Conservation (phyloP, 148 eudicot species). For the Polygonum maritimum region DNA sequence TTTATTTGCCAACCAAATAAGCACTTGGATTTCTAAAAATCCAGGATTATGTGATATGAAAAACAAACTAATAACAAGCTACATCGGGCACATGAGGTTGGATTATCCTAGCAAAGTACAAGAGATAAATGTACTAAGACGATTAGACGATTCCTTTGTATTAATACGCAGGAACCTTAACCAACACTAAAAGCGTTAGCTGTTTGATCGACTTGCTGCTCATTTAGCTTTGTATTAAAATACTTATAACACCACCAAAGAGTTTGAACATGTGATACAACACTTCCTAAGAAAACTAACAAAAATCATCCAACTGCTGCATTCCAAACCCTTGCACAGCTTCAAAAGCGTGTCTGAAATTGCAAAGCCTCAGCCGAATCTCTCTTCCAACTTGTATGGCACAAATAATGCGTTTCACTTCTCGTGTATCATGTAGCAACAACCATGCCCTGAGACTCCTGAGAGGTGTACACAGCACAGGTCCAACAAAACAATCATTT, state of each 20-base stretch:
- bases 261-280: background rate
- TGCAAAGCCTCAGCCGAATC: background rate
- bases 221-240: background rate
- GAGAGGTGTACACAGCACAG: conserved; percentile 1
- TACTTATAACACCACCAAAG: background rate
- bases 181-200: no score
- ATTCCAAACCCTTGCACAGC: no score
- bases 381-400: background rate
- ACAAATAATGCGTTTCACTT: background rate
- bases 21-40: no score
- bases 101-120: no score
- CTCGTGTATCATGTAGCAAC: conserved; percentile 38
- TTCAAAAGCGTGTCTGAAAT: background rate
- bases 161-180: no score
- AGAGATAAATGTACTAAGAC: no score
- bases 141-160: no score
- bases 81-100: no score
- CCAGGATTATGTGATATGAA: no score
- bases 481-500: background rate
- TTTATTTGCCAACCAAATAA: no score
- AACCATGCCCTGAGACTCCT: conserved; percentile 39
- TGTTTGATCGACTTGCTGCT: no score
- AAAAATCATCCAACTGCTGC: background rate
- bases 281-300: background rate
- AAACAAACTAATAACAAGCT: no score